These are phyloP conservation scores for Letharia lupina DNA, from an alignment of 495 filamentous ascomycete species.

Conservation along the genomic window DNA sequence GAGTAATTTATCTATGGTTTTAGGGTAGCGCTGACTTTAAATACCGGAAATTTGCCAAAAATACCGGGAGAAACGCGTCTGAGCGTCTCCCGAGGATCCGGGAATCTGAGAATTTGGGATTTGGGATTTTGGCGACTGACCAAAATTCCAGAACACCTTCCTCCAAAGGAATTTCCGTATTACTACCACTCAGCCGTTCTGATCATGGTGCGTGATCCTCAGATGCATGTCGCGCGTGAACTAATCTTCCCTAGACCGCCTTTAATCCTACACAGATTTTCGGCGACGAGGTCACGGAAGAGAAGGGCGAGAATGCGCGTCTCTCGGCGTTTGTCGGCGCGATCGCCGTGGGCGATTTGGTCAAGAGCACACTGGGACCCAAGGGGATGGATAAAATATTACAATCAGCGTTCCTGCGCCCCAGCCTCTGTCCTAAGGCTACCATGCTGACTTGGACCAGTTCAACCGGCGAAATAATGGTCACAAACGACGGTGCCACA, in stretches of 20 bases:
- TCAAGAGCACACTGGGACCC: slow-evolving; percentile 93
- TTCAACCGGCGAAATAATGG: slow-evolving; percentile 92
- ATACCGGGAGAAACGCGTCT: neutral
- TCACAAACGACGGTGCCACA: slow-evolving; percentile 97
- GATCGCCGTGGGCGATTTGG: slow-evolving; percentile 92
- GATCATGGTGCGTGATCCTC: slow-evolving; percentile 11
- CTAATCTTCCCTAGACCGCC: slow-evolving; percentile 29
- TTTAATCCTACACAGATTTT: slow-evolving; percentile 92
- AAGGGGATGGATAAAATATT: slow-evolving; percentile 99
- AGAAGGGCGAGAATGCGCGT: slow-evolving; percentile 99
- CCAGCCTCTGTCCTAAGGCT: neutral
- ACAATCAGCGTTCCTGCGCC: slow-evolving; percentile 73
- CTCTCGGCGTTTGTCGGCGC: slow-evolving; percentile 93
- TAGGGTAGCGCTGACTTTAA: neutral
- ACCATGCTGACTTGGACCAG: slow-evolving; percentile 37
- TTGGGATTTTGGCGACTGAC: slow-evolving; percentile 9
- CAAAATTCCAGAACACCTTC: neutral
- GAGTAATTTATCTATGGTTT: neutral
- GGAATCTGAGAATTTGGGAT: neutral
- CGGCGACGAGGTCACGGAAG: slow-evolving; percentile 90
- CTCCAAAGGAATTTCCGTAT: neutral
- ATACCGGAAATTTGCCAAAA: neutral
- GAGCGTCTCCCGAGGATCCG: neutral
- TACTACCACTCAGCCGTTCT: neutral
- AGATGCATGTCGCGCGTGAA: neutral